phyloP scores from a whole-genome alignment of 345 rosid genomes.

The Combretum micranthum region DNA sequence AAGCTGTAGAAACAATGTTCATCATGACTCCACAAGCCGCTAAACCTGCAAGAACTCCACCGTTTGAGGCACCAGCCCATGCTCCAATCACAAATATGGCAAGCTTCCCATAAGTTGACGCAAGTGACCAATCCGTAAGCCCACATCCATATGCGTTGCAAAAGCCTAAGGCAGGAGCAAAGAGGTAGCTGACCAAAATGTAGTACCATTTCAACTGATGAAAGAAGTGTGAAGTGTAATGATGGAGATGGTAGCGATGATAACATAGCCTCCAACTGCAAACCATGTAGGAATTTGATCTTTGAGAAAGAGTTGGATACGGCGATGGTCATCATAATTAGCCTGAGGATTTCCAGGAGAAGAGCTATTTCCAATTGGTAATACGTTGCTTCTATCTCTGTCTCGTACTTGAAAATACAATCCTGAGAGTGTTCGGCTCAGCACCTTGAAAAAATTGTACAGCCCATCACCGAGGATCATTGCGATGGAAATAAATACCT shows the following conservation, averaged over 20 bases:
- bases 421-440: background rate
- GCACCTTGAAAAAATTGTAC: background rate
- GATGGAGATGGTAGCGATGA: background rate
- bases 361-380: background rate
- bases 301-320: background rate
- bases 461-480: slow-evolving; percentile 1
- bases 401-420: too few species aligned
- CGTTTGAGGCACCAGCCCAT: background rate
- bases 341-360: background rate
- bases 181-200: background rate
- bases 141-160: background rate
- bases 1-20: background rate
- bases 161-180: background rate
- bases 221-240: background rate
- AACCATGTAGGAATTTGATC: slow-evolving; percentile 3
- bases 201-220: background rate
- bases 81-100: background rate
- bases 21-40: slow-evolving; percentile 1
- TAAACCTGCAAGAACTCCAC: background rate
- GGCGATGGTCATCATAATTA: background rate
- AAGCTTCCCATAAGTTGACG: too few species aligned
- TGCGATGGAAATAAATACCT: background rate
- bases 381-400: background rate
- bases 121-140: too few species aligned
- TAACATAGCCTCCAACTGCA: background rate